Base-by-base conservation (phyloP, 2,329 filamentous ascomycete species). In the Trichoderma sp. region DNA sequence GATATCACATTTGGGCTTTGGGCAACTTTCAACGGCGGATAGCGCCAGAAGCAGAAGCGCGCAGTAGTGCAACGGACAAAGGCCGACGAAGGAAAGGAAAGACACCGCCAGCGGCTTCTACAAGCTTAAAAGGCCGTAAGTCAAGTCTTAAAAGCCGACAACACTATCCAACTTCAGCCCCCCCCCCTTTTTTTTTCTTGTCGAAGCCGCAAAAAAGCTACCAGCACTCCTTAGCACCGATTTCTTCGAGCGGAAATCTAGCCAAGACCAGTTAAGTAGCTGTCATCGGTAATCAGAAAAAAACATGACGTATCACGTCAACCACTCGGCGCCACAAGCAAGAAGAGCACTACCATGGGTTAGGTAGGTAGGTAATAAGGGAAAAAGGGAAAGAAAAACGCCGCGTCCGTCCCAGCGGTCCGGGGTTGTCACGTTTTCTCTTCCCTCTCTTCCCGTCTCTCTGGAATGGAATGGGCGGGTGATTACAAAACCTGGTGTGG, bases 211-310 rank as follows among this genome's bases (percentile, higher is more conserved):
- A n/a, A 39, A n/a, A 39, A 47, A 51, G 56, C 39, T 47, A 47
- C 36, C 36, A 39, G 15, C 15, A 12, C 56, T 18, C 24, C 51
- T 61, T 69, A 69, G 66, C 56, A 32, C 36, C 36, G 43, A 26
- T 43, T 60, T 6, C 34, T 14, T 61, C 6, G 6, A 36, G 36
- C 65, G 65, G 56, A 57, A n/a, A 36, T 36, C 39, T 67, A 51
- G 47, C 66, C 57, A 70, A 70, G 28, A 70, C 57, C 28, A 62
- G 66, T 28, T 36, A 61, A 70, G 24, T 36, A n/a, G 14, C 28
- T 61, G 66, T 70, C 66, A 70, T 47, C 30, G 28, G 39, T 15
- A 62, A 36, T n/a, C 28, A 56, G 7, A 39, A 18, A 18, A 24
- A 24, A 66, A n/a, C 12, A 34, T 60, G 56, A 61, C 36, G 56